Conservation (phyloP, 768 basidiomycete species). For the Strobilomyces echinocephalus region DNA sequence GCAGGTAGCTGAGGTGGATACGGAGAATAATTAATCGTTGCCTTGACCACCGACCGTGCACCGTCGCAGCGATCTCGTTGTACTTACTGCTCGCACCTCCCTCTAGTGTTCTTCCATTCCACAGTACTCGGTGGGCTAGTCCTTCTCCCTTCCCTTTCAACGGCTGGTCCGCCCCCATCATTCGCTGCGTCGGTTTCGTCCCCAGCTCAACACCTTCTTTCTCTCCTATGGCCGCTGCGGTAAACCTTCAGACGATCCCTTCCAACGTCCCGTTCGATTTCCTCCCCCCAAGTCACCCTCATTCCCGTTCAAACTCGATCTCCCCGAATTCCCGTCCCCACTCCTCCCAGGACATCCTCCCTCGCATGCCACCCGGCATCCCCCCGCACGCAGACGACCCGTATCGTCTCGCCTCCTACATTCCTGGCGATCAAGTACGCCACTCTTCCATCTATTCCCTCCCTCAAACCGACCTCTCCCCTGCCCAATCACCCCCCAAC, state of each 20-base stretch:
- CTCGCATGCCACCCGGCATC: constrained; percentile 48
- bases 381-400: constrained; percentile 61
- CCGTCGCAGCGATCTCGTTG: constrained; percentile 32
- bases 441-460: constrained; percentile 43
- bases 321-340: constrained; percentile 73
- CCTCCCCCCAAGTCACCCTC: constrained; percentile 54
- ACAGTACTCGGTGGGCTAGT: constrained; percentile 12
- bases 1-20: constrained; percentile 7
- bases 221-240: constrained; percentile 62
- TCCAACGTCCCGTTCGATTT: constrained; percentile 68
- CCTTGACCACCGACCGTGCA: constrained; percentile 47
- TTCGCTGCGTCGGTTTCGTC: constrained; percentile 30
- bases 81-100: constrained; percentile 8
- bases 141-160: constrained; percentile 9
- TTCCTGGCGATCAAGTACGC: constrained; percentile 41
- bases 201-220: constrained; percentile 37
- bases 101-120: constrained; percentile 15
- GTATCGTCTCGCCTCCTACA: constrained; percentile 59
- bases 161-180: constrained; percentile 55
- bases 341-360: constrained; percentile 64
- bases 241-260: constrained; percentile 71
- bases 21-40: constrained; percentile 32
- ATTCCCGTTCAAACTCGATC: constrained; percentile 75
- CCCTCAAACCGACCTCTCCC: constrained; percentile 38
- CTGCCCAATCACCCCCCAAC: constrained; percentile 67